Base-by-base conservation (phyloP, 768 basidiomycete genomes). In the Rhodocollybia butyracea region DNA sequence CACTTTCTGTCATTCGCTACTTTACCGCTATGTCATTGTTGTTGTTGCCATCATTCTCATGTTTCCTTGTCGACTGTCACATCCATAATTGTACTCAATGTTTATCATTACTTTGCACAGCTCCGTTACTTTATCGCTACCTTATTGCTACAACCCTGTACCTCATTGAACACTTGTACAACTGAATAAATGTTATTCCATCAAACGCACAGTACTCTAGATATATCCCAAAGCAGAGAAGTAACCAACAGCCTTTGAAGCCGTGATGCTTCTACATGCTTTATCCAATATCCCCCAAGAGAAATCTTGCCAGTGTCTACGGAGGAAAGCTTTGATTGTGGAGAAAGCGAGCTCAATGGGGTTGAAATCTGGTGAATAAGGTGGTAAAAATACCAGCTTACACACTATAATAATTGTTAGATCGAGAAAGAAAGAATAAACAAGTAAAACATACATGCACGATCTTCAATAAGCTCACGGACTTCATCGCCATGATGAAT, bases 401-500 rank as follows among this genome's bases (percentile, higher is more conserved):
- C 60, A 50, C 19, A 21, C 47, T 50, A 43, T 19, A 43, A 7
- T 7, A 24, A n/a, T 24, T n/a, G n/a, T n/a, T n/a, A 46, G 45
- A 27, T 10, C 1, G 21, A 31, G 24, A 46, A 27, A 22, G 7
- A 27, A 17, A 19, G 27, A 24, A 50, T 27, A 50, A n/a, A 15
- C 6, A 32, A 21, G 3, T 59, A 22, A 45, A 7, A 56, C 66
- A 21, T 47, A 69, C 63, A 54, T 52, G 64, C 64, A 58, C 66
- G 58, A 26, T 55, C 69, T 42, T 62, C 64, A 24, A 74, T 62
- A n/a, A 73, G 57, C 1, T 55, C 31, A 1, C 64, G 61, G n/a
- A 77, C 56, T 4, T 71, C 71, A n/a, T 70, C 68, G 42, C 67
- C 64, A 29, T 77, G 73, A 57, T 77, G 75, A 45, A 77, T 77